Conservation (phyloP, 257 asterid genomes). For the Nicotiana tomentosiformis region DNA sequence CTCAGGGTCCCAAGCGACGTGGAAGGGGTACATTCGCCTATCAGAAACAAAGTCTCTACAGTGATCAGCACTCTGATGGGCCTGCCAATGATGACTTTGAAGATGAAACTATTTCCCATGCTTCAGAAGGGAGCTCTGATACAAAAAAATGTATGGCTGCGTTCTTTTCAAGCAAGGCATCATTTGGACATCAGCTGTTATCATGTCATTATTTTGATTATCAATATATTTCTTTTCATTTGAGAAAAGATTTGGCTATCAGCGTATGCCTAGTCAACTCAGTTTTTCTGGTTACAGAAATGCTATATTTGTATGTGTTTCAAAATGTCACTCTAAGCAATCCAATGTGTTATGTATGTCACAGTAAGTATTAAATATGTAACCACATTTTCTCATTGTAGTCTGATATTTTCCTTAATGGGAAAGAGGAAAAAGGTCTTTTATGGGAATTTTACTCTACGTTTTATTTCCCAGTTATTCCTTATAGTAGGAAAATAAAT, state of each 20-base stretch:
- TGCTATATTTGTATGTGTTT: not conserved
- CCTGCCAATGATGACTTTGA: constrained; percentile 38
- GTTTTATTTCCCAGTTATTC: not conserved
- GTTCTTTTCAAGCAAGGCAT: constrained; percentile 9
- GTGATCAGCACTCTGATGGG: constrained; percentile 55
- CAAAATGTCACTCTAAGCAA: not conserved
- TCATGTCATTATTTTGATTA: not conserved
- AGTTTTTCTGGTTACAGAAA: not conserved
- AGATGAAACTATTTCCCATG: constrained; percentile 23
- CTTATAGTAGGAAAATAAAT: not conserved
- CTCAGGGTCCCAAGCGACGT: constrained; percentile 46
- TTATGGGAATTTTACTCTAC: not conserved
- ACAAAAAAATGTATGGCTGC: constrained; percentile 40
- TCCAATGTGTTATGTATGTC: not conserved
- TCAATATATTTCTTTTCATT: not conserved
- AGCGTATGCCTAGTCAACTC: not conserved
- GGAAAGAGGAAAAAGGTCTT: not conserved
- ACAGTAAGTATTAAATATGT: not conserved
- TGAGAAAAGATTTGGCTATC: too few species aligned
- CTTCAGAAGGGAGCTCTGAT: constrained; percentile 26
- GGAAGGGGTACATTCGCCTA: constrained; percentile 90
- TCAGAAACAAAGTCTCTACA: constrained; percentile 59
- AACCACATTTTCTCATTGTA: not conserved
- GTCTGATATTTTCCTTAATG: not conserved
- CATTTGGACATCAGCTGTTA: not conserved